Evolutionary conservation across 2,329 filamentous ascomycete species (phyloP).

Genomic region (Colletotrichum abscissum): DNA sequence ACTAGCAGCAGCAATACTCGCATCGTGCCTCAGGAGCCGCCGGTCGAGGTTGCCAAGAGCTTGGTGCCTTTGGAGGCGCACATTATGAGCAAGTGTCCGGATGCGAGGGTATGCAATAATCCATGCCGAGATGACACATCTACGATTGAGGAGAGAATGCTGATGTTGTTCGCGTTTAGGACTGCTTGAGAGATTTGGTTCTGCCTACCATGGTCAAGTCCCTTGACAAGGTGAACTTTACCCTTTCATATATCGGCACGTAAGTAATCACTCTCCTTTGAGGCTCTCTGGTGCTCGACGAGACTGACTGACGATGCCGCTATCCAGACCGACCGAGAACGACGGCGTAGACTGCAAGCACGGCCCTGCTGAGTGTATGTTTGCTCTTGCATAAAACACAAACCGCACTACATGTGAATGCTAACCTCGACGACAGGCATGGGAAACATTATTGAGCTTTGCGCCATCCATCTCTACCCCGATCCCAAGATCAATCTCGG

Average conservation of each 20-base stretch:
- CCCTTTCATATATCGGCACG: conserved; percentile 88
- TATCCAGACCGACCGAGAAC: conserved; percentile 72
- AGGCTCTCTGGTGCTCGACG: background rate
- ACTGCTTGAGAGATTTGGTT: conserved; percentile 84
- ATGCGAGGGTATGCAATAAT: conserved; percentile 70
- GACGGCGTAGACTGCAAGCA: conserved; percentile 91
- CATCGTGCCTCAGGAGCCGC: conserved; percentile 12
- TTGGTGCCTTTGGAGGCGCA: conserved; percentile 88
- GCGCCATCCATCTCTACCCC: conserved; percentile 84
- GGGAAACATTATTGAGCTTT: conserved; percentile 94
- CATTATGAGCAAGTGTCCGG: conserved; percentile 97
- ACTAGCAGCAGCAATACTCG: background rate
- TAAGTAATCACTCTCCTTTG: conserved; percentile 50
- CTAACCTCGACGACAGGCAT: conserved; percentile 60
- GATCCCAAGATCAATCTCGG: conserved; percentile 90
- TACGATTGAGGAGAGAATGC: background rate
- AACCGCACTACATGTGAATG: background rate
- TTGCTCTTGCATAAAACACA: background rate
- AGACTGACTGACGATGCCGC: background rate
- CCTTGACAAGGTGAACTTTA: conserved; percentile 89
- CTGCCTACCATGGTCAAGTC: conserved; percentile 88
- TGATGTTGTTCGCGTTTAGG: conserved; percentile 50
- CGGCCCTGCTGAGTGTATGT: conserved; percentile 81
- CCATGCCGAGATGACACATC: background rate
- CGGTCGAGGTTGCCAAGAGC: conserved; percentile 21